Base-by-base conservation (phyloP, 2,329 filamentous ascomycete species). In the Grosmannia huntii region DNA sequence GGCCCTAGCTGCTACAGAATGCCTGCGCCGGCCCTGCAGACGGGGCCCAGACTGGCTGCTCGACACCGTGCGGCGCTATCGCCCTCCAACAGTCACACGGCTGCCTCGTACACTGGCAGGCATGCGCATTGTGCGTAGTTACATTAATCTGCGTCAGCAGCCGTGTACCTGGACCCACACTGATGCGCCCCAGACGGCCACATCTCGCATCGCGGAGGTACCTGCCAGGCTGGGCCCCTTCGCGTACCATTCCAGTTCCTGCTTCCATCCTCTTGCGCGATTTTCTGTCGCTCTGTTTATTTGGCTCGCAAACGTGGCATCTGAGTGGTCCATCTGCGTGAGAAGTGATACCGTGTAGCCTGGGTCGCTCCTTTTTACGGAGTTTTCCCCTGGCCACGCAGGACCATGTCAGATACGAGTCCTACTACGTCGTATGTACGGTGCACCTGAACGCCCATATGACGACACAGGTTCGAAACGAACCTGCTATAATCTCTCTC, bases 101-200 rank as follows among this genome's bases (percentile, higher is more conserved):
- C 31, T 19, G 14, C 27, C 6, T 9, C 50, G 14, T 19, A 12
- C 31, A 11, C n/a, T 36, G 7, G 31, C 31, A 36, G 28, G 28
- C 28, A 53, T 54, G 14, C 44, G 21, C 55, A 28, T 36, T 55
- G 33, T 49, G 55, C 12, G 51, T 50, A 65, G 66, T 60, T 65
- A 67, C 68, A 60, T 67, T 63, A 61, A 64, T 66, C 61, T 65
- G 65, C 62, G 62, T 63, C 61, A 61, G 62, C 59, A 55, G 54
- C 54, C 60, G 64, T 58, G 68, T 69, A 69, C 63, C 64, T 31
- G 55, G 14, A 36, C 58, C 64, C 64, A 63, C 64, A 59, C 56
- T 55, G 54, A 55, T 58, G 51, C 61, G 56, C 63, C 61, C 59
- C 61, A 59, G 55, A 60, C 55, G 59, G 61, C 54, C 62, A 65